Evolutionary conservation across 352 stramenopile genomes (phyloP), one percentile per base, ranked within the genome.

Genomic region (Pythium rhizo-oryzae): DNA sequence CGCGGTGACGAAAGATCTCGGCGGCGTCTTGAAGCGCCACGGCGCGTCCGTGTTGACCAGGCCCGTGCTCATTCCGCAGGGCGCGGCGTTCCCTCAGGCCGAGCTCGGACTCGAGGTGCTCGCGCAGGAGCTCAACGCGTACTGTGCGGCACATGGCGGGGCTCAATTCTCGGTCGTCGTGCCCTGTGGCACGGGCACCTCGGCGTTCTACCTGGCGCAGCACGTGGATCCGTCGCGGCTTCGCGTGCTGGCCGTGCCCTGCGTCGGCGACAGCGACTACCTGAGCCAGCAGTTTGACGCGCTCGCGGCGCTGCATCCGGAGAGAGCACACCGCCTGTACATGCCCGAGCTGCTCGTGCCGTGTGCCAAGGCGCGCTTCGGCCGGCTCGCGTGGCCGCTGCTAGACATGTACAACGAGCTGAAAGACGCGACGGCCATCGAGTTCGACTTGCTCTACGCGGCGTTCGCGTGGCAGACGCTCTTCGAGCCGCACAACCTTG

Each of bases 361-460:
- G 0, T 73, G 62, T 24, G 61, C 59, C 21, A 92, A 93, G 52
- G 81, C 69, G 18, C 82, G 80, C n/a, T 96, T 96, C 44, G 88
- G 88, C 15, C 82, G 81, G 1, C 71, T 91, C 18, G 87, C 75
- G 67, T 69, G 61, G 71, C 76, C 82, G 35, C 69, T 92, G 43
- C 72, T 76, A 13, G 74, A 81, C 49, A 83, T 88, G 39, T 79
- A 94, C 65, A 68, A 85, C 49, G 81, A 94, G 59, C 58, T 94
- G 12, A 63, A 87, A 24, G 65, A 71, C n/a, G 65, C 80, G 33
- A 92, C 88, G 1, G 58, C 72, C 1, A 74, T 96, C 41, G 78
- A 90, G 30, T 85, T 96, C 56, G 88, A 96, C 25, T 63, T 96
- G 49, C 35, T 94, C 3, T 96, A 96, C 61, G 88, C 77, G 16